Conservation (phyloP, 2,329 filamentous ascomycete genomes). For the Xylariaceae sp. region DNA sequence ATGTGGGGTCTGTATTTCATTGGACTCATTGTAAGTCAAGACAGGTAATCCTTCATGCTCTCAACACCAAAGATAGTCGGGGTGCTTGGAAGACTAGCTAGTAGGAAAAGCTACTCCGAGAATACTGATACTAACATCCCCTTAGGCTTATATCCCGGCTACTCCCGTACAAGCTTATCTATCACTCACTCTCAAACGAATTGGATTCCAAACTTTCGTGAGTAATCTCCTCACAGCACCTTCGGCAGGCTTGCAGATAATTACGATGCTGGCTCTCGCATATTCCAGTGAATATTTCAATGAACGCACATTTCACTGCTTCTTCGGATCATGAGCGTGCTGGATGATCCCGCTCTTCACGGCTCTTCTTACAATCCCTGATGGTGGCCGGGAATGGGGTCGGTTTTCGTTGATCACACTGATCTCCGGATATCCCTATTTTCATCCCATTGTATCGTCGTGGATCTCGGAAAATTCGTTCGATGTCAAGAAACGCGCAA, state of each 20-base stretch:
- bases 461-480: conserved; percentile 48
- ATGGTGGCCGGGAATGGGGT: conserved; percentile 38
- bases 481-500: conserved; percentile 44
- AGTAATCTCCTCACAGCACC: conserved; percentile 63
- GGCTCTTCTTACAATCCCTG: conserved; percentile 38
- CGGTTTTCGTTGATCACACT: conserved; percentile 37
- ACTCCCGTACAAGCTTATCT: conserved; percentile 50
- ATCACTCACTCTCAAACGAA: conserved; percentile 52
- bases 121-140: neutral
- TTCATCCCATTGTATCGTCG: conserved; percentile 44
- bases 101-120: too few relatives aligned
- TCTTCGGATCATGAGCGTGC: conserved; percentile 43
- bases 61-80: too few relatives aligned
- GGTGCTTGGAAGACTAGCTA: too few relatives aligned
- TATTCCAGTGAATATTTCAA: conserved; percentile 30
- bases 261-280: conserved; percentile 30
- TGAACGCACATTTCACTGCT: conserved; percentile 43
- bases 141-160: conserved; percentile 49
- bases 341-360: conserved; percentile 49
- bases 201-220: conserved; percentile 58
- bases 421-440: conserved; percentile 46
- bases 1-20: conserved; percentile 42
- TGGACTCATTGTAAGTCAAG: conserved; percentile 38
- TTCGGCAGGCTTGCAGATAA: conserved; percentile 43
- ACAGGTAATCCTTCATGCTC: too few relatives aligned